Conservation (phyloP, 2,329 filamentous ascomycete genomes). For the Triangularia verruculosa region DNA sequence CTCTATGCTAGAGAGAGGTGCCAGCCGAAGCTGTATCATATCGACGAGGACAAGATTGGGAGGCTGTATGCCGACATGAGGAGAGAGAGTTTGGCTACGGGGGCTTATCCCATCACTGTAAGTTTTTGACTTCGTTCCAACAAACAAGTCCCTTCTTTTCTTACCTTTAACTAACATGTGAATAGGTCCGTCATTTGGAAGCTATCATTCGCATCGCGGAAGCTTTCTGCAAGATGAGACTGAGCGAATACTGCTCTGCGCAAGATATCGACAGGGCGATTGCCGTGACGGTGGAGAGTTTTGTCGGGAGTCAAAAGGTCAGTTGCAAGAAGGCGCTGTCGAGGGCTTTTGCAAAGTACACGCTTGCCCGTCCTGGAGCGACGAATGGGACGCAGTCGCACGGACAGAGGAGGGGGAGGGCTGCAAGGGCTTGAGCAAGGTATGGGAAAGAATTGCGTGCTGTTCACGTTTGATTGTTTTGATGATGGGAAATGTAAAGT, state of each 20-base stretch:
- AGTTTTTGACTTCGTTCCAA: constrained; percentile 37
- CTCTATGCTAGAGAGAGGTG: constrained; percentile 89
- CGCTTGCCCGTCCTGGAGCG: constrained; percentile 50
- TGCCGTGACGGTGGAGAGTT: constrained; percentile 92
- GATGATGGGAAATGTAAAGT: not conserved
- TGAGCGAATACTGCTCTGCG: constrained; percentile 90
- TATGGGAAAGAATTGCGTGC: not conserved
- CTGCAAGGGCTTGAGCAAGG: not conserved
- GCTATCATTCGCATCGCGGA: constrained; percentile 96
- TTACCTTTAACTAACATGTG: not conserved
- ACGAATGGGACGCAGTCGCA: not conserved
- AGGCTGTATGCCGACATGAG: constrained; percentile 95
- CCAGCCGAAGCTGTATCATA: constrained; percentile 89
- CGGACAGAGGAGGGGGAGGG: not conserved
- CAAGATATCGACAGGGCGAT: constrained; percentile 96
- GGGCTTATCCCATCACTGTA: constrained; percentile 97
- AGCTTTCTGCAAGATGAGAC: constrained; percentile 93
- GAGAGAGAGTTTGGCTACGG: constrained; percentile 85
- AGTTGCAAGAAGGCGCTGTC: constrained; percentile 96
- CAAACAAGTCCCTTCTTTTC: not conserved
- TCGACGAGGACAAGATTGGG: constrained; percentile 96
- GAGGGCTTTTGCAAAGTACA: constrained; percentile 94
- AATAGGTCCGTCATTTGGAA: constrained; percentile 90
- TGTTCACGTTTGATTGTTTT: not conserved
- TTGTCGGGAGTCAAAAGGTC: constrained; percentile 93